These are phyloP conservation scores for Graphiopsis chlorocephala DNA, from an alignment of 2,329 filamentous ascomycete species.

Conservation along the genomic window DNA sequence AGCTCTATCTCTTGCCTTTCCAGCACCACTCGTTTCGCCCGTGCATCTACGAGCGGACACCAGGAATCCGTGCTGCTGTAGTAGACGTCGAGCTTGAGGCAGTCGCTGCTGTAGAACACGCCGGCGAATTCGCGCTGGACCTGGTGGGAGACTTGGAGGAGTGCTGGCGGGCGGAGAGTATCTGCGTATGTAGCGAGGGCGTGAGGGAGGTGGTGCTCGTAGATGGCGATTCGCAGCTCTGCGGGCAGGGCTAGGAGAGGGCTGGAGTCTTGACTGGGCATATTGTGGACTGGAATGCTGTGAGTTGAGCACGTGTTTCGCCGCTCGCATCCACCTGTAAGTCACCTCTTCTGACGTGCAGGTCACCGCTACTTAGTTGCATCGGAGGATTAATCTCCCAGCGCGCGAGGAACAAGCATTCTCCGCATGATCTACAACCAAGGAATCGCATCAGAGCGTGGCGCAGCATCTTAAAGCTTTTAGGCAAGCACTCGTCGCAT, in stretches of 20 bases:
- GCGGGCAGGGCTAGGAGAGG: conserved; percentile 26
- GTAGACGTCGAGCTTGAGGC: conserved; percentile 20
- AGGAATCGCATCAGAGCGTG: neutral
- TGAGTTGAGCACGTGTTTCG: neutral
- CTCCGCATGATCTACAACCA: conserved; percentile 2
- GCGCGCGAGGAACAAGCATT: neutral
- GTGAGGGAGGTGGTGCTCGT: conserved; percentile 23
- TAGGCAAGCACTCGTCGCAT: neutral
- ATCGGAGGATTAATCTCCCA: neutral
- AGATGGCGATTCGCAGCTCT: conserved; percentile 28
- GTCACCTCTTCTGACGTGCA: neutral
- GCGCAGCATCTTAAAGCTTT: neutral
- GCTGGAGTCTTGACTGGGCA: neutral
- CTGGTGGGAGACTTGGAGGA: conserved; percentile 10
- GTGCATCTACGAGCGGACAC: conserved; percentile 8
- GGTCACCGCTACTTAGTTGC: neutral
- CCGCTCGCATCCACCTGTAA: neutral
- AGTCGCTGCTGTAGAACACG: conserved; percentile 18
- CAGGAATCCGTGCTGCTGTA: conserved; percentile 20
- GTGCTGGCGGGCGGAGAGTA: conserved; percentile 3
- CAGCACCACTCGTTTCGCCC: conserved; percentile 16
- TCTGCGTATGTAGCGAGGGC: conserved; percentile 15
- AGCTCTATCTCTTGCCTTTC: conserved; percentile 8
- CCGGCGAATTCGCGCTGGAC: conserved; percentile 15
- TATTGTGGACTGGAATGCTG: neutral